Base-by-base conservation (phyloP, 805 yeast genomes). In the Pichia nanzhaoensis region DNA sequence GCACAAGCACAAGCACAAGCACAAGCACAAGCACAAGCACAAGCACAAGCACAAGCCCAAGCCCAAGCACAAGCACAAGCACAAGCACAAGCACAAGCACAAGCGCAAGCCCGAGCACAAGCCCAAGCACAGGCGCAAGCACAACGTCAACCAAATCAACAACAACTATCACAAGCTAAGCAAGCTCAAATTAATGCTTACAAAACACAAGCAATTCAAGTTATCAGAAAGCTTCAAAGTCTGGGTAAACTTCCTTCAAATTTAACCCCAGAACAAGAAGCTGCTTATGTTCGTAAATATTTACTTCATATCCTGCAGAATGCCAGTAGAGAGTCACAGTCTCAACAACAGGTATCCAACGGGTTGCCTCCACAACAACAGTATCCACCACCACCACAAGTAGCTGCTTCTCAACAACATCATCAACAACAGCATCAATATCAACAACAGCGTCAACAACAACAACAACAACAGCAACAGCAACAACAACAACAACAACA, bases 161-260 rank as follows among this genome's bases (percentile, higher is more conserved):
- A 30, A 20, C 46, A 36, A 30, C 16, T 45, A 18, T 38, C 45
- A 24, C 34, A 34, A 27, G 42, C 39, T 14, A 51, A 46, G 20
- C 49, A 48, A 27, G 49, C 49, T 7, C 49, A 44, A 16, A 39
- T 59, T 33, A 61, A 59, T 45, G 55, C 51, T 41, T 63, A 59
- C 43, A 63, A 57, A 51, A 55, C 54, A 28, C 69, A 66, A 49
- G 70, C 69, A 1, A 16, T 65, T 5, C 63, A 59, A 40, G 61
- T 61, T 40, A 61, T 65, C 19, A 59, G 59, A 41, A 63, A 59
- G 38, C 54, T 66, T 18, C 68, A 65, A 47, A 58, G 61, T 3
- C 45, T 60, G 7, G 66, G 66, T 31, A 58, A 62, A 37, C 47
- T 65, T 13, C 63, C 67, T 9, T 43, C 57, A 10, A 56, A 55